These are phyloP conservation scores for Panicum virgatum DNA, from an alignment of 202 grass and related monocot species.

Conservation along the genomic window DNA sequence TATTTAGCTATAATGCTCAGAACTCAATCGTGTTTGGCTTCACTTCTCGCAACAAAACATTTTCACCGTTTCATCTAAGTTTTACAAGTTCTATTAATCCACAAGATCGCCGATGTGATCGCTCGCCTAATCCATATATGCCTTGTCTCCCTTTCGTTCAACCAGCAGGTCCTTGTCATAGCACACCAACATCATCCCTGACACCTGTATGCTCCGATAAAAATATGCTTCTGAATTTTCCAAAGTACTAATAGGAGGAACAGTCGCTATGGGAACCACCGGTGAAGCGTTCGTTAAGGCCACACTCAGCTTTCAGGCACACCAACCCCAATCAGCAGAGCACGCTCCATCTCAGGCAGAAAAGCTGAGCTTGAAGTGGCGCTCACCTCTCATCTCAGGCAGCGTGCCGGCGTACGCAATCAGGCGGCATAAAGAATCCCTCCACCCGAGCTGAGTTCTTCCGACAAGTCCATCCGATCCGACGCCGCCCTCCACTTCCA, in stretches of 20 bases:
- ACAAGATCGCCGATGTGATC: background rate
- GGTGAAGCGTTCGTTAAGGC: slow-evolving; percentile 1
- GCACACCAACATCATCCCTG: background rate
- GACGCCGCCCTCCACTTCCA: background rate
- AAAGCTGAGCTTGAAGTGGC: background rate
- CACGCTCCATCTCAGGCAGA: slow-evolving; percentile 22
- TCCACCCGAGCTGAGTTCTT: background rate
- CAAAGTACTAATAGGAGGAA: background rate
- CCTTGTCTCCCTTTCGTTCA: background rate
- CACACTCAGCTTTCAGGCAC: background rate
- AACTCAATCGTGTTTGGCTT: too few species aligned
- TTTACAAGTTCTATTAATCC: background rate
- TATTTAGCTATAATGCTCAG: too few species aligned
- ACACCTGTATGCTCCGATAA: background rate
- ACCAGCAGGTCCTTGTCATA: slow-evolving; percentile 1
- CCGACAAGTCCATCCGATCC: background rate
- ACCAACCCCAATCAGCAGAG: background rate
- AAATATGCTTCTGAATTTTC: background rate
- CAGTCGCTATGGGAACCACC: slow-evolving; percentile 17
- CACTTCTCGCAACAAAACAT: too few species aligned
- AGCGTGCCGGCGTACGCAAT: slow-evolving; percentile 10
- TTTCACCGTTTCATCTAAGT: background rate
- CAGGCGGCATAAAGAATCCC: slow-evolving; percentile 2
- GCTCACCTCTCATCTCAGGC: background rate
- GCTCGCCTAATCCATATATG: slow-evolving; percentile 5